Conservation (phyloP, 1,284 basidiomycete species). For the Omphalotus olearius region DNA sequence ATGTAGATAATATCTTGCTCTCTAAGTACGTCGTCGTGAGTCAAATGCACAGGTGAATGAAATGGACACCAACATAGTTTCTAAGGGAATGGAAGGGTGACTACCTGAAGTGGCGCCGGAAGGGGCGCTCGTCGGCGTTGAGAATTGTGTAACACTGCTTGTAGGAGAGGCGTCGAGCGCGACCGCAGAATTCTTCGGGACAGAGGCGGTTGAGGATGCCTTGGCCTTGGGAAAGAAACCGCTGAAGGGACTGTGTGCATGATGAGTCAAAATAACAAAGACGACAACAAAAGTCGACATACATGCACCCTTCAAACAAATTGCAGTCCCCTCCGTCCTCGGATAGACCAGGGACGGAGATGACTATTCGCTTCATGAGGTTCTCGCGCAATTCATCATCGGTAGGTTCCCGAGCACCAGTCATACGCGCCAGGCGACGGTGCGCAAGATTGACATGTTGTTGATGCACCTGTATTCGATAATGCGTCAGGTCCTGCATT, state of each 20-base stretch:
- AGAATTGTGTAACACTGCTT: constrained; percentile 7
- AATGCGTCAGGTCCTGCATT: not conserved
- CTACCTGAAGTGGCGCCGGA: constrained; percentile 46
- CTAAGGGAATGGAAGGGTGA: constrained; percentile 62
- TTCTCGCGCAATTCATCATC: constrained; percentile 44
- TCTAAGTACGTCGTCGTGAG: constrained; percentile 20
- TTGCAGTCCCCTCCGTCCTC: not conserved
- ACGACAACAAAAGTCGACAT: not conserved
- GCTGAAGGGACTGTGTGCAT: not conserved
- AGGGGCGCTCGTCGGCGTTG: too few relatives aligned
- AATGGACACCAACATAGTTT: constrained; percentile 53
- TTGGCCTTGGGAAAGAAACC: not conserved
- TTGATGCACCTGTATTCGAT: constrained; percentile 49
- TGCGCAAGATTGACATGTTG: constrained; percentile 67
- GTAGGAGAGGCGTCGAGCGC: constrained; percentile 10
- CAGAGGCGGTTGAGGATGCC: constrained; percentile 7
- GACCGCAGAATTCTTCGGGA: constrained; percentile 12
- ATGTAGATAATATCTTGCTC: constrained; percentile 54
- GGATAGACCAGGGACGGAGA: constrained; percentile 23
- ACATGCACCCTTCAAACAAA: constrained; percentile 6
- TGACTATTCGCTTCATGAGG: constrained; percentile 51
- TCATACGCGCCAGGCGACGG: constrained; percentile 67
- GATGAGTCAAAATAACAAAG: not conserved
- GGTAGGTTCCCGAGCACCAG: constrained; percentile 48
- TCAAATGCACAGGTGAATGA: not conserved